Evolutionary conservation across 768 basidiomycete genomes (phyloP), one percentile per base, ranked within the genome.

Genomic region (Erythrobasidium yunnanense): DNA sequence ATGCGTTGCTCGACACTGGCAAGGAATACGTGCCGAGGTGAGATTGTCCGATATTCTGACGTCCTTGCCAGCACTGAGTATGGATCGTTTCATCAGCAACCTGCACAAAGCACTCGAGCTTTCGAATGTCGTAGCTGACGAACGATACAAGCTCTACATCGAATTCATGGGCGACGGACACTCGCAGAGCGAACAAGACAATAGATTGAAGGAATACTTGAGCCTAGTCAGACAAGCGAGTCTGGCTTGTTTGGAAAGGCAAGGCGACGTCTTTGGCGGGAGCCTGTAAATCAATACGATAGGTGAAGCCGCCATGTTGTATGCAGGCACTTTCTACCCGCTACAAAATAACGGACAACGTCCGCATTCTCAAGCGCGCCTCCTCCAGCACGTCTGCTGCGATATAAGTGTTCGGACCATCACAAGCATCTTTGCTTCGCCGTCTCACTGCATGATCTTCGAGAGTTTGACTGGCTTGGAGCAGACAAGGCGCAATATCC

Each of bases 41-140:
- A 55, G 84, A 79, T 32, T 23, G 50, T 7, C 29, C 45, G 55
- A 15, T 32, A 11, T 6, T 15, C 7, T 32, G 22, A 47, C 18
- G 15, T 32, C 38, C 6, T 29, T 2, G 8, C 23, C 22, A 33
- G 29, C 3, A 15, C 47, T 20, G 38, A 8, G 38, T 2, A 42
- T 52, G 25, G 53, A 23, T 20, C 8, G 1, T 0, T 20, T 15
- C 2, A 49, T 25, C 68, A 92, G 90, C 58, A 87, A 88, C 75
- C 78, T 93, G 29, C 84, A 86, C 70, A 81, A 81, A 7, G 84
- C 86, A 0, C 76, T 96, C 66, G 79, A 85, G 49, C 80, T 96
- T 3, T 84, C 83, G n/a, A 90, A 87, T 70, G 78, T 87, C 32
- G 85, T 96, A 4, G 90, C 90, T 0, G 89, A 91, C 74, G 88